Percentiles rank a stretch among this genome's conserved stretches.
These are phyloP conservation scores for Mycena galopus DNA, from an alignment of 768 basidiomycete species.

Conservation along the genomic window DNA sequence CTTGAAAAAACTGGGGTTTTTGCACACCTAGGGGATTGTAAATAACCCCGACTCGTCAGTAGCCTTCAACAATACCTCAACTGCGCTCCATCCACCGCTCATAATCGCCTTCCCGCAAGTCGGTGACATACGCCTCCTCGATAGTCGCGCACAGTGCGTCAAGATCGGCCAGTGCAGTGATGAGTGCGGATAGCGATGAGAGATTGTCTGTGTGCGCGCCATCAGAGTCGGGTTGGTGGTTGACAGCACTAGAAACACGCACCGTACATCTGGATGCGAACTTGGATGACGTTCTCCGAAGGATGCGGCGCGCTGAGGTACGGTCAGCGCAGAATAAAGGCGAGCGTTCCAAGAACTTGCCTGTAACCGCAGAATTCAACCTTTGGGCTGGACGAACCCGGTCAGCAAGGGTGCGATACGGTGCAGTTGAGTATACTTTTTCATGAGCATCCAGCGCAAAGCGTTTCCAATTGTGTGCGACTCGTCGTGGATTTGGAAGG, in stretches of 20 bases:
- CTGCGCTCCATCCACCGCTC: conserved; percentile 81
- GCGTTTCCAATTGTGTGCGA: conserved; percentile 97
- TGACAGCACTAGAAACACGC: conserved; percentile 47
- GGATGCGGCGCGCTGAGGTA: conserved; percentile 87
- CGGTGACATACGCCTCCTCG: conserved; percentile 74
- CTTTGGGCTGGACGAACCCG: conserved; percentile 73
- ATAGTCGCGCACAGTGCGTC: conserved; percentile 82
- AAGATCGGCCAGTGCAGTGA: conserved; percentile 81
- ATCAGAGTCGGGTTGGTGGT: not conserved
- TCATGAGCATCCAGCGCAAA: conserved; percentile 98
- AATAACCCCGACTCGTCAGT: no score
- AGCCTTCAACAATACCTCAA: conserved; percentile 42
- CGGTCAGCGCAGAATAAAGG: not conserved
- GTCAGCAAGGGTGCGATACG: conserved; percentile 13
- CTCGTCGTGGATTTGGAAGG: conserved; percentile 93
- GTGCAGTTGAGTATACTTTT: conserved; percentile 75
- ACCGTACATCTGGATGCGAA: conserved; percentile 99
- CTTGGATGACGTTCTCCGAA: conserved; percentile 94
- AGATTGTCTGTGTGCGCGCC: conserved; percentile 72
- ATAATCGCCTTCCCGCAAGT: conserved; percentile 65
- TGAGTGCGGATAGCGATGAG: conserved; percentile 87
- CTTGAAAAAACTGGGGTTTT: no score
- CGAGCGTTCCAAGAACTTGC: conserved; percentile 51
- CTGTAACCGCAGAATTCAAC: conserved; percentile 99
- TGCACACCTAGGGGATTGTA: no score